Base-by-base conservation (phyloP, 768 basidiomycete species). In the Trametes coccinea region DNA sequence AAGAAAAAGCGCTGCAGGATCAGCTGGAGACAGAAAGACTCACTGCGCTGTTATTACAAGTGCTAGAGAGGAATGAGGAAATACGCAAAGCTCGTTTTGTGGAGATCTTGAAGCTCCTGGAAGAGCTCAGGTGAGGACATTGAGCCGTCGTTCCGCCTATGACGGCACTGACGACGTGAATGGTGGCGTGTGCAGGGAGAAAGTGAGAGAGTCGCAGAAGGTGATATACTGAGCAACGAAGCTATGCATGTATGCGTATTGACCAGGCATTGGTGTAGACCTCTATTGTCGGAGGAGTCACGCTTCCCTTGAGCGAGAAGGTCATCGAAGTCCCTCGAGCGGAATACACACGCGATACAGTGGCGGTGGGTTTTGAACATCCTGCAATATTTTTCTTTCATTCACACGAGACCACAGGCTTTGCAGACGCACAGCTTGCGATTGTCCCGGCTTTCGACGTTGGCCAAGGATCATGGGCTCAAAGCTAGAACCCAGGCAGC, bases 61-160 rank as follows among this genome's bases (percentile, higher is more conserved):
- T 63, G 2, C 53, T 66, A 2, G 60, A 66, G 37, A 52, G 60
- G n/a, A 66, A 66, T 44, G 62, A 66, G 31, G 39, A 46, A 8
- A 51, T 63, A 17, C 66, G 66, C 1, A 52, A 39, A 8, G 40
- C 45, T 11, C 56, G 66, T 11, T 54, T 63, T 17, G 9, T 45
- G 1, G 52, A 61, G 37, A 45, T 63, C 9, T 40, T 29, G 2
- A 17, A 11, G 14, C 48, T 63, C 3, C 17, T 64, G n/a, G 37
- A 55, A 0, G 40, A 46, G 37, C 56, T 66, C 2, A n/a, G 52
- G 62, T 66, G 29, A 9, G 61, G 27, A 16, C 5, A 2, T 27
- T 14, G 10, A 5, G 4, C 7, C 8, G 17, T 14, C 46, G 11
- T 11, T 47, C 46, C 13, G 39, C 39, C 8, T 8, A 39, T 7